Evolutionary conservation across 1,139 yeast species (phyloP), one percentile per base, ranked within the genome.

Genomic region (Wickerhamomyces sp.): DNA sequence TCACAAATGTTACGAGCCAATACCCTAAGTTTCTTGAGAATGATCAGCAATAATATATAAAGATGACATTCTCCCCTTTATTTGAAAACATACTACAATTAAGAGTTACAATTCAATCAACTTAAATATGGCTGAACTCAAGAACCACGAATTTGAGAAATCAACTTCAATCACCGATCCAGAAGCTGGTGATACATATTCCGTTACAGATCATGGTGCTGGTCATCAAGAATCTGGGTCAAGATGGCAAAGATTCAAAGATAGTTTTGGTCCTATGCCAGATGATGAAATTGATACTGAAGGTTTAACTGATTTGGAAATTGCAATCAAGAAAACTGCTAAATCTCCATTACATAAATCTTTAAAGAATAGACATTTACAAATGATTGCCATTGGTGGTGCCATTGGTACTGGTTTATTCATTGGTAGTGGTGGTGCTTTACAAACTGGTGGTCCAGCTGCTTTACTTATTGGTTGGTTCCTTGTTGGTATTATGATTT

Each of bases 361-460:
- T 36, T 29, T 47, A 36, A 47, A 47, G 42, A 47, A 47, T 37
- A 45, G 51, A 45, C 51, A 47, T 25, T 38, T 81, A 49, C 88
- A 79, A 59, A 81, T 82, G 89, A 81, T 82, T 63, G 88, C 89
- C 46, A 77, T 82, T 59, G 90, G 89, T 56, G 89, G 89, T 42
- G 68, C 83, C 41, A 81, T 82, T 48, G 90, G 90, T 63, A 47
- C 51, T 16, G 51, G 51, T 41, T 31, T 47, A 19, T 46, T 47
- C 31, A 43, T 47, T 26, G 49, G 51, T 42, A 46, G 49, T n/a
- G 51, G 51, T 42, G 44, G 46, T 39, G 51, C 51, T 13, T 30
- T 47, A 15, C 31, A 36, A 20, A n/a, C 32, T 14, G 51, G 49
- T 46, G 51, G 51, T 37, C 51, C 51, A 39, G 51, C 51, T 18